Base-by-base conservation (phyloP, 164 flowering plant species). In the Nymphaea colorata region DNA sequence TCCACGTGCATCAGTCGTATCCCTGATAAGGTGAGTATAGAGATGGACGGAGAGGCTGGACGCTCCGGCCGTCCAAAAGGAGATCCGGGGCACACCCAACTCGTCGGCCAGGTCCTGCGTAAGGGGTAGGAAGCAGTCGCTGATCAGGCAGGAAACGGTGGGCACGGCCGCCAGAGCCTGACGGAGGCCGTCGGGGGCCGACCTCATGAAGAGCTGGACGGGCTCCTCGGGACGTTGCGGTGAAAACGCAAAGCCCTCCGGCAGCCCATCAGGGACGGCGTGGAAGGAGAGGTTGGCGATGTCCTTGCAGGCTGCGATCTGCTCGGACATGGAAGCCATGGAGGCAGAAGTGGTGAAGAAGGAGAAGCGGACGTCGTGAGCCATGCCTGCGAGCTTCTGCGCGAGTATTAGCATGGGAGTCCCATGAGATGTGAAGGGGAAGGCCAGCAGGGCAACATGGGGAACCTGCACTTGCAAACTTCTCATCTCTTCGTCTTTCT, bases 371-470 rank as follows among this genome's bases (percentile, higher is more conserved):
- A 67, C 64, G 43, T 67, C 18, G 0, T 84, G 85, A 3, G 85
- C 72, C 1, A 76, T 70, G 4, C 64, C 7, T 36, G 89, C 85
- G 0, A 86, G 70, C 60, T 68, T 68, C 25, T 67, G 74, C 6
- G 79, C 67, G 61, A 82, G 57, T 65, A 73, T 42, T 59, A 82
- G 79, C 41, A 85, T 77, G 1, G 83, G 82, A 3, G 76, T 76
- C 0, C 89, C 82, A 72, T 88, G 90, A 43, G 78, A 69, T 44
- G 75, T 74, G 74, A 85, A 70, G 51, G 72, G 72, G 55, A 64
- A 64, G 12, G 72, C 41, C 12, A 64, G 18, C 53, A 70, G 41
- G 16, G 72, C 72, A 0, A 70, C 36, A 25, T 25, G 36, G 36
- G 36, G 36, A 25, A 25, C 55, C 36, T 25, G 36, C 36, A 25